phyloP scores from a whole-genome alignment of 2,329 filamentous ascomycete genomes.

The Dactylellina haptotyla region DNA sequence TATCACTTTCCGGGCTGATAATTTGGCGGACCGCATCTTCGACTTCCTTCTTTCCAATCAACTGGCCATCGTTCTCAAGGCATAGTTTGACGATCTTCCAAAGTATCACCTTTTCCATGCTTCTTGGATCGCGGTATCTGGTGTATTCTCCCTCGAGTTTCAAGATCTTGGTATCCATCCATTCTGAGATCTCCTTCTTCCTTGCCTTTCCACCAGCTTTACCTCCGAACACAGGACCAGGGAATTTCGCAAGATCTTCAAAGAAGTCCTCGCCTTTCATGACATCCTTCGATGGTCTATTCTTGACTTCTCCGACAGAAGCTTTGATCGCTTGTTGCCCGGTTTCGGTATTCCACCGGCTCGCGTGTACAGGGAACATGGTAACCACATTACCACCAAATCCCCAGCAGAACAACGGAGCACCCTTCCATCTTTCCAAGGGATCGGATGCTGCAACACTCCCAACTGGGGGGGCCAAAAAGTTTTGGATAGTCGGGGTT shows the following conservation, averaged over 20 bases:
- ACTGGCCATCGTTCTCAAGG: constrained; percentile 82
- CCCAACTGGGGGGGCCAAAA: constrained; percentile 67
- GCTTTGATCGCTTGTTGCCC: constrained; percentile 70
- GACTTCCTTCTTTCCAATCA: constrained; percentile 78
- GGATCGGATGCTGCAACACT: constrained; percentile 72
- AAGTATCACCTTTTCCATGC: constrained; percentile 76
- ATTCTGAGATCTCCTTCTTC: constrained; percentile 89
- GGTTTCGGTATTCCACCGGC: constrained; percentile 56
- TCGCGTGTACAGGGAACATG: constrained; percentile 73
- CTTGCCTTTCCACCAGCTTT: constrained; percentile 78
- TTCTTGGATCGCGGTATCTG: constrained; percentile 63
- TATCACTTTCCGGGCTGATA: constrained; percentile 71
- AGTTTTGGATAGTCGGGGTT: constrained; percentile 65
- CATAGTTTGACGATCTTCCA: constrained; percentile 87
- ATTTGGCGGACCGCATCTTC: constrained; percentile 79
- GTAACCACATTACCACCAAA: constrained; percentile 84
- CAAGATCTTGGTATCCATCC: constrained; percentile 79
- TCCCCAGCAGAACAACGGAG: constrained; percentile 86
- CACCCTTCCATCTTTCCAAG: constrained; percentile 88
- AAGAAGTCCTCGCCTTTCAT: constrained; percentile 77
- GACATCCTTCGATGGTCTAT: constrained; percentile 79
- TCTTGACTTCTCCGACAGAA: constrained; percentile 80
- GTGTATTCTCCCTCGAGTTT: constrained; percentile 54
- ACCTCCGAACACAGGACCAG: constrained; percentile 74
- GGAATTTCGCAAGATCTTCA: constrained; percentile 72